Conservation (phyloP, 2,329 filamentous ascomycete genomes). For the Pseudonectria buxi region DNA sequence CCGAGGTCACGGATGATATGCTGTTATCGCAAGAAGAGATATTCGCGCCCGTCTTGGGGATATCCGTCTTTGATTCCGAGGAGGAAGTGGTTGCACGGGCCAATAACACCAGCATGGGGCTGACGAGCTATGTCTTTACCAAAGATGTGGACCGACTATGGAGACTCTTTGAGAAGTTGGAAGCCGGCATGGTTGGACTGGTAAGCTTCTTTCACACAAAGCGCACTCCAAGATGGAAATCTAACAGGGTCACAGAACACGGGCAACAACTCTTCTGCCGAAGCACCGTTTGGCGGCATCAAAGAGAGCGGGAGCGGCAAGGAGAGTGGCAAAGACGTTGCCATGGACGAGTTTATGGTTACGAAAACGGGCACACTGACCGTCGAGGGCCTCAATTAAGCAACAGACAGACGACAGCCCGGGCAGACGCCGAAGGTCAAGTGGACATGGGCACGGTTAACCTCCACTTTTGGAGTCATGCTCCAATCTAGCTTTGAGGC, state of each 20-base stretch:
- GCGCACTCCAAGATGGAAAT: too few relatives aligned
- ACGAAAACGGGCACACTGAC: constrained; percentile 40
- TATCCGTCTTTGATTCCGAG: constrained; percentile 64
- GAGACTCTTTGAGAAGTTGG: constrained; percentile 41
- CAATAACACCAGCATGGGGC: constrained; percentile 60
- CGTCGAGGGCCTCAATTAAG: constrained; percentile 8
- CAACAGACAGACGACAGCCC: too few relatives aligned
- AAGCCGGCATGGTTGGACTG: constrained; percentile 35
- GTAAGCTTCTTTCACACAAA: constrained; percentile 18
- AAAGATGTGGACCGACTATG: constrained; percentile 34
- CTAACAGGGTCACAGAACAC: constrained; percentile 24
- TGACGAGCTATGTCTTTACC: constrained; percentile 67
- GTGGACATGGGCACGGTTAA: too few relatives aligned
- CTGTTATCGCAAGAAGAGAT: constrained; percentile 61
- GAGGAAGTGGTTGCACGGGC: constrained; percentile 62
- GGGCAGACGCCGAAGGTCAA: too few relatives aligned
- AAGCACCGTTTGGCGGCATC: constrained; percentile 42
- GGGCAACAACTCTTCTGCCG: constrained; percentile 35
- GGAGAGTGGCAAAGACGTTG: constrained; percentile 41
- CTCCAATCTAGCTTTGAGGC: background rate
- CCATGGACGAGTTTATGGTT: constrained; percentile 39
- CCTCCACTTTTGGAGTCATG: background rate
- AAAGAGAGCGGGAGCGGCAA: constrained; percentile 42
- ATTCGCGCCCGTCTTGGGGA: constrained; percentile 62
- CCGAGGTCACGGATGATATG: constrained; percentile 61